phyloP scores from a whole-genome alignment of 2,329 filamentous ascomycete species.

The Bipolaris sorokiniana region DNA sequence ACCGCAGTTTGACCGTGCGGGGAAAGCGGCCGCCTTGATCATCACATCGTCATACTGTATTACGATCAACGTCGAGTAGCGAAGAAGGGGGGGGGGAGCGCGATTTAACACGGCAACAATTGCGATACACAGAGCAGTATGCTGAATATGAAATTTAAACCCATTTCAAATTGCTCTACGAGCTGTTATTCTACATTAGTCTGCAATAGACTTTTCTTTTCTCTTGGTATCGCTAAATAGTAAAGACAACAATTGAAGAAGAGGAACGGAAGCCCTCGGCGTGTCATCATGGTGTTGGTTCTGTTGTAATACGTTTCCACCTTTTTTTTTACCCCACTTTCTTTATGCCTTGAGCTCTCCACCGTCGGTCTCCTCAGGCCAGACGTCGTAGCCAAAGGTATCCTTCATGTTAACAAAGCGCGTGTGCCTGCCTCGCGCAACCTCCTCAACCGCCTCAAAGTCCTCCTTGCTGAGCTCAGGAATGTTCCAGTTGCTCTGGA shows the following conservation, averaged over 20 bases:
- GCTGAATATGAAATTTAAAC: background rate
- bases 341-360: slow-evolving; percentile 35
- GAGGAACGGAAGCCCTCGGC: slow-evolving; percentile 5
- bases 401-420: slow-evolving; percentile 85
- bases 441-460: slow-evolving; percentile 65
- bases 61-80: background rate
- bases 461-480: slow-evolving; percentile 62
- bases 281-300: background rate
- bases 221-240: slow-evolving; percentile 33
- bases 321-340: background rate
- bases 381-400: slow-evolving; percentile 74
- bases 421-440: slow-evolving; percentile 69
- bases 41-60: background rate
- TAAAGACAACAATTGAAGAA: slow-evolving; percentile 4
- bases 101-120: too few relatives aligned
- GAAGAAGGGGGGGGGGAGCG: too few relatives aligned
- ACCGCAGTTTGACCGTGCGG: slow-evolving; percentile 10
- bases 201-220: slow-evolving; percentile 16
- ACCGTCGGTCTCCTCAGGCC: slow-evolving; percentile 49
- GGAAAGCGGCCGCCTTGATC: background rate
- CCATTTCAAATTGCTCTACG: slow-evolving; percentile 10
- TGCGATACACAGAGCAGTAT: too few relatives aligned
- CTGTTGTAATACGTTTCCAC: background rate
- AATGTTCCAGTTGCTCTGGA: slow-evolving; percentile 67
- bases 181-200: slow-evolving; percentile 22